Conservation (phyloP, 352 stramenopile species). For the Globisporangium ultimum region DNA sequence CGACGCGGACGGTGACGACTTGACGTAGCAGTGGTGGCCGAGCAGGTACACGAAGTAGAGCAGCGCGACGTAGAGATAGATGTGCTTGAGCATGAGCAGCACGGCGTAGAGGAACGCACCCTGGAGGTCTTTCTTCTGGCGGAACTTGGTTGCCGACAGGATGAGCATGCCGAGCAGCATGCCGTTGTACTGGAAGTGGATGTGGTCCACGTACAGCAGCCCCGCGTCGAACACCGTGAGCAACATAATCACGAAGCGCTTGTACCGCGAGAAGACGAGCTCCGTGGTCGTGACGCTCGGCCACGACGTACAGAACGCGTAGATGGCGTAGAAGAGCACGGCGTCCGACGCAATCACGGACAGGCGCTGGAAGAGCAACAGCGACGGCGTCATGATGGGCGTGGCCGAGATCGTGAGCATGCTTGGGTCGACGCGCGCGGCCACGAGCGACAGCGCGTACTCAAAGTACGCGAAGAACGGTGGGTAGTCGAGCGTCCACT, state of each 20-base stretch:
- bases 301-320: constrained; percentile 79
- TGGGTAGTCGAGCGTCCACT: constrained; percentile 99
- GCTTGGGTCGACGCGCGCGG: constrained; percentile 40
- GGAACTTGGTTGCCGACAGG: constrained; percentile 84
- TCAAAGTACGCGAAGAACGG: constrained; percentile 98
- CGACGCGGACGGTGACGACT: constrained; percentile 10
- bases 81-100: constrained; percentile 97
- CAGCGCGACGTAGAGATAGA: constrained; percentile 94
- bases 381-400: constrained; percentile 48
- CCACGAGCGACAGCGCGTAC: constrained; percentile 77
- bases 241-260: constrained; percentile 69
- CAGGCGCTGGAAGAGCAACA: constrained; percentile 90
- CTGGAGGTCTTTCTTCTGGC: constrained; percentile 78
- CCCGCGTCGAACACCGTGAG: constrained; percentile 92
- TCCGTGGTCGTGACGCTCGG: constrained; percentile 73
- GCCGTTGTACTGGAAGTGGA: constrained; percentile 99
- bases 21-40: constrained; percentile 86
- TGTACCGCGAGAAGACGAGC: constrained; percentile 53
- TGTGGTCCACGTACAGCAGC: constrained; percentile 96
- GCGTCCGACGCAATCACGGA: constrained; percentile 91
- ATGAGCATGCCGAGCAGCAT: constrained; percentile 95
- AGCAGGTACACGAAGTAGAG: constrained; percentile 97
- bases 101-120: constrained; percentile 89
- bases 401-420: constrained; percentile 67
- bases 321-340: constrained; percentile 85